These are phyloP conservation scores for Trichoderma arundinaceum DNA, from an alignment of 2,329 filamentous ascomycete species.

Conservation along the genomic window DNA sequence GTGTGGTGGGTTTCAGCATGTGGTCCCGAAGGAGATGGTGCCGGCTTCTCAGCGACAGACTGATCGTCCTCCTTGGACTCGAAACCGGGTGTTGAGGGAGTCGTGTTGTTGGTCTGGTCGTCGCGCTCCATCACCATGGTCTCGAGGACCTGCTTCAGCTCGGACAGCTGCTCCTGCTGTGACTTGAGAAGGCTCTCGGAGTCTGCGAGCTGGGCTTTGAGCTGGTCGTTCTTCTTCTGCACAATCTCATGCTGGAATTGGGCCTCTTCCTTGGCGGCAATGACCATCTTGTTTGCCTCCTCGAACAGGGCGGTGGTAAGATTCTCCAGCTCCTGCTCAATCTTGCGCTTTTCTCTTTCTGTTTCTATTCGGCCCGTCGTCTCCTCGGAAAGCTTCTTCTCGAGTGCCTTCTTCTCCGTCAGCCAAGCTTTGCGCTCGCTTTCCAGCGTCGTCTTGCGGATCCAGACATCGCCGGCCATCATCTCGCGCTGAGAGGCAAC, in stretches of 20 bases:
- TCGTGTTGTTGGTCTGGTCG: slow-evolving; percentile 72
- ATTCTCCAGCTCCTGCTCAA: slow-evolving; percentile 90
- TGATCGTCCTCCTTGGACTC: slow-evolving; percentile 61
- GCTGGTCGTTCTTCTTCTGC: slow-evolving; percentile 84
- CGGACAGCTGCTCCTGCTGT: slow-evolving; percentile 89
- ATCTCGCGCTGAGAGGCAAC: slow-evolving; percentile 74
- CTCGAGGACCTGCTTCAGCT: slow-evolving; percentile 92
- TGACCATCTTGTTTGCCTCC: slow-evolving; percentile 98
- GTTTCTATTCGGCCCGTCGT: slow-evolving; percentile 66
- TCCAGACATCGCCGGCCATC: slow-evolving; percentile 74
- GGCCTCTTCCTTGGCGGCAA: slow-evolving; percentile 83
- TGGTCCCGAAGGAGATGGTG: slow-evolving; percentile 38
- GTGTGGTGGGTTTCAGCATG: slow-evolving; percentile 50
- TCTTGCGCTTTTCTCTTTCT: slow-evolving; percentile 82
- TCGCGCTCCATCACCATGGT: slow-evolving; percentile 77
- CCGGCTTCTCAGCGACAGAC: slow-evolving; percentile 39
- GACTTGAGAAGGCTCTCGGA: slow-evolving; percentile 84
- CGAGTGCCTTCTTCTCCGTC: slow-evolving; percentile 63
- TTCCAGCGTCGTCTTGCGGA: slow-evolving; percentile 77
- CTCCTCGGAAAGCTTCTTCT: slow-evolving; percentile 67
- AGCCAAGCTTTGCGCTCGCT: slow-evolving; percentile 68
- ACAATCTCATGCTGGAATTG: slow-evolving; percentile 81
- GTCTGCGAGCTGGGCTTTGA: slow-evolving; percentile 83
- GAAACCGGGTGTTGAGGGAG: slow-evolving; percentile 81
- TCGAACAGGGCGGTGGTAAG: slow-evolving; percentile 94